A percentile compares a stretch with the other conserved stretches of the same genome.
These are phyloP conservation scores for Malassezia equina DNA, from an alignment of 1,284 basidiomycete genomes.

Conservation along the genomic window DNA sequence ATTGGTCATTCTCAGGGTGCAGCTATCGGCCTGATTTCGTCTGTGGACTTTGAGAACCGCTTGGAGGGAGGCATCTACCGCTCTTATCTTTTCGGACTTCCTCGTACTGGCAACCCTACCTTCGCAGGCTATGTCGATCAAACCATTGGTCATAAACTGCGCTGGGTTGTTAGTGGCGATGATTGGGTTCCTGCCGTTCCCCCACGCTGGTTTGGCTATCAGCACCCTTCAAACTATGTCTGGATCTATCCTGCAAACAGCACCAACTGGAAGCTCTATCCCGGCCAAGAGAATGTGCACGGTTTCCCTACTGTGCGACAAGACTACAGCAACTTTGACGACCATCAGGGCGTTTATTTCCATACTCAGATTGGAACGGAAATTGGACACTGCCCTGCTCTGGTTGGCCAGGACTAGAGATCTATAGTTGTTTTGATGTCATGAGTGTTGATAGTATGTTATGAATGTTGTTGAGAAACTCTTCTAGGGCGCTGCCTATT, in stretches of 20 bases:
- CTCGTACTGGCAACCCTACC: constrained; percentile 26
- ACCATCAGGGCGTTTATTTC: constrained; percentile 37
- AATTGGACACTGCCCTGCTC: constrained; percentile 24
- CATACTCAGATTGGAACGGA: constrained; percentile 29
- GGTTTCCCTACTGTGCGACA: constrained; percentile 18
- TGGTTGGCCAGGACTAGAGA: constrained; percentile 7
- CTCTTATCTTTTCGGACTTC: constrained; percentile 31
- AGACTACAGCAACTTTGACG: constrained; percentile 17
- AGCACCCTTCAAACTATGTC: constrained; percentile 27
- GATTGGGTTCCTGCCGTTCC: constrained; percentile 31
- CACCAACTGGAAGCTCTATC: constrained; percentile 24
- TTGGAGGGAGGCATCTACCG: constrained; percentile 18
- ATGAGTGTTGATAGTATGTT: neutral
- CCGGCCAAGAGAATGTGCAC: constrained; percentile 39
- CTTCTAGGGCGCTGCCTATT: too few relatives aligned
- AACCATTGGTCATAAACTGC: constrained; percentile 19
- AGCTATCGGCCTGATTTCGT: constrained; percentile 29
- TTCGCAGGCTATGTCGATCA: constrained; percentile 29
- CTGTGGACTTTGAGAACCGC: constrained; percentile 26
- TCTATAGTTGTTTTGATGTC: too few relatives aligned
- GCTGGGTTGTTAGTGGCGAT: constrained; percentile 27
- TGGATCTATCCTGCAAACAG: constrained; percentile 33
- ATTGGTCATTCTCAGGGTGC: constrained; percentile 38
- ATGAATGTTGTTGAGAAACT: too few relatives aligned
- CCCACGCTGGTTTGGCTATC: constrained; percentile 21